phyloP scores from a whole-genome alignment of 192 early-diverging fungal species.

The Umbelopsis sp. region DNA sequence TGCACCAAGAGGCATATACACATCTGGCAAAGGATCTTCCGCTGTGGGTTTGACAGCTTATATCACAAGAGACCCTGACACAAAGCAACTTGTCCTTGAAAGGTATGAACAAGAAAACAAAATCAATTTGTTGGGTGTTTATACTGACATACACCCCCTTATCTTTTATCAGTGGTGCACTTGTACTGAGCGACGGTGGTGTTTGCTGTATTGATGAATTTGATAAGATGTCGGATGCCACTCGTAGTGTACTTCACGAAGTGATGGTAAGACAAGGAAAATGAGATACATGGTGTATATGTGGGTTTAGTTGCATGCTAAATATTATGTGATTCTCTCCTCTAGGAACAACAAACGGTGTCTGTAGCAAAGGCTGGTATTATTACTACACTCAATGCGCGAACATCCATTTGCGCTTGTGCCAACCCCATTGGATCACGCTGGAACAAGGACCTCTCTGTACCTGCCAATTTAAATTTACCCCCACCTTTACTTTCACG shows the following conservation, averaged over 20 bases:
- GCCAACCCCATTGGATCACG: slow-evolving; percentile 95
- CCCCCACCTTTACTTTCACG: slow-evolving; percentile 93
- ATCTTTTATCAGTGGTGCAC: slow-evolving; percentile 69
- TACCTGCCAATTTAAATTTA: slow-evolving; percentile 93
- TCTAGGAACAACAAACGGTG: slow-evolving; percentile 94
- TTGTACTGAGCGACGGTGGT: slow-evolving; percentile 95
- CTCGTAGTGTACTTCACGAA: slow-evolving; percentile 94
- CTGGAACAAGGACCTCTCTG: slow-evolving; percentile 83
- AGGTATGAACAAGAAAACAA: slow-evolving; percentile 54
- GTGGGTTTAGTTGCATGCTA: neutral
- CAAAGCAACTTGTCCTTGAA: slow-evolving; percentile 93
- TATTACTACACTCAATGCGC: slow-evolving; percentile 95
- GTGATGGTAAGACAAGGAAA: slow-evolving; percentile 74
- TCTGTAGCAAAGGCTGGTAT: slow-evolving; percentile 99
- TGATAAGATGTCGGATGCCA: slow-evolving; percentile 97
- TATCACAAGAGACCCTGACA: slow-evolving; percentile 93
- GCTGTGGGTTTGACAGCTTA: slow-evolving; percentile 96
- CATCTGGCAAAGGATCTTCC: slow-evolving; percentile 95
- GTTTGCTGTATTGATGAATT: slow-evolving; percentile 99
- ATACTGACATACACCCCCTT: too few species aligned
- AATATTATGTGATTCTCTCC: slow-evolving; percentile 1
- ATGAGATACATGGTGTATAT: neutral
- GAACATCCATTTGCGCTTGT: slow-evolving; percentile 91
- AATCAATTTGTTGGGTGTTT: too few species aligned
- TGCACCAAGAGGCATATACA: slow-evolving; percentile 94